phyloP scores from a whole-genome alignment of 495 filamentous ascomycete genomes.

The Podospora australis region DNA sequence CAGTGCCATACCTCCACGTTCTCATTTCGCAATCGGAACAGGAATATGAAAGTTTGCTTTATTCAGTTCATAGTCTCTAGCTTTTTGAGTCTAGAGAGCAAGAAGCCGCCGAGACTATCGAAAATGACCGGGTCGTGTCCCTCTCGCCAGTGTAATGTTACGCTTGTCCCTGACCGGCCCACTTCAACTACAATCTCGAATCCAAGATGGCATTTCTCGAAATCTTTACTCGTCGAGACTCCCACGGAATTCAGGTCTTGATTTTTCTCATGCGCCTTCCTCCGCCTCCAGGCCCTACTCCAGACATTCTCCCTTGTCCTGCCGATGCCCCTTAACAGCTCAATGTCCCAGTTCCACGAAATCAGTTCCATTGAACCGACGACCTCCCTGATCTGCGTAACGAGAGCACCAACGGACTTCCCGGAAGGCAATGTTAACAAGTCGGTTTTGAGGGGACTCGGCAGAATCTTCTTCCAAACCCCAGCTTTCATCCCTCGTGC shows the following conservation, averaged over 20 bases:
- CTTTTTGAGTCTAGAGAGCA: conserved; percentile 32
- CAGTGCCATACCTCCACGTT: too few relatives aligned
- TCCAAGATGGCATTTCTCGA: conserved; percentile 14
- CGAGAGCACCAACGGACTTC: conserved; percentile 11
- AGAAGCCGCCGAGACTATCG: conserved; percentile 81
- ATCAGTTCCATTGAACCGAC: conserved; percentile 54
- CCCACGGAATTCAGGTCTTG: conserved; percentile 1
- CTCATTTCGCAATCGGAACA: too few relatives aligned
- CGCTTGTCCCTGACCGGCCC: conserved; percentile 15
- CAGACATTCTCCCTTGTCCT: conserved; percentile 44
- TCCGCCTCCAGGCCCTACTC: conserved; percentile 40
- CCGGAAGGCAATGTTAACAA: conserved; percentile 3
- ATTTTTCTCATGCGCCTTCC: conserved; percentile 17
- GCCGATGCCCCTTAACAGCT: conserved; percentile 28
- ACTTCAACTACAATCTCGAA: conserved; percentile 21
- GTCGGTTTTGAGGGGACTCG: conserved; percentile 48
- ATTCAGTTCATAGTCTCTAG: background rate
- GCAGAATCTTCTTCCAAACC: conserved; percentile 51
- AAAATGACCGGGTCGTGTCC: conserved; percentile 71
- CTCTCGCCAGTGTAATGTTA: conserved; percentile 65
- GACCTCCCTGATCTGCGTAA: conserved; percentile 11
- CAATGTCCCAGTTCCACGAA: conserved; percentile 36
- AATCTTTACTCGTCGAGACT: conserved; percentile 8
- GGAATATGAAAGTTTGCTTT: too few relatives aligned
- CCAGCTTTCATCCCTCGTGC: conserved; percentile 49